Evolutionary conservation across 176 grass and related monocot genomes (phyloP).

Genomic region (Alopecurus myosuroides): DNA sequence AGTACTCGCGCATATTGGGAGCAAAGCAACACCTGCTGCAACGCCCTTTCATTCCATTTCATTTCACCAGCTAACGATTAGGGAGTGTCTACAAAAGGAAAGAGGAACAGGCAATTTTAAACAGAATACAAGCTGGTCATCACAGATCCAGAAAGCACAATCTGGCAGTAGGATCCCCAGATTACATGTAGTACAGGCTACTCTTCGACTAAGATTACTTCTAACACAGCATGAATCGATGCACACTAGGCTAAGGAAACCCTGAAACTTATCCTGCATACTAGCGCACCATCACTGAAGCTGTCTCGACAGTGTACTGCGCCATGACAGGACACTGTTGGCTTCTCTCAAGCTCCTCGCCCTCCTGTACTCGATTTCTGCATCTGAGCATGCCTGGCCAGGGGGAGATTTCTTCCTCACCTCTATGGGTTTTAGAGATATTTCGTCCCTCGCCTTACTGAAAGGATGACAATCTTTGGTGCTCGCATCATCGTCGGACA

Average conservation of each 20-base stretch:
- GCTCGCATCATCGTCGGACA: slow-evolving; percentile 6
- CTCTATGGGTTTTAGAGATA: slow-evolving; percentile 52
- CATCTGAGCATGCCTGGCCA: slow-evolving; percentile 79
- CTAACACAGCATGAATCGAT: slow-evolving; percentile 34
- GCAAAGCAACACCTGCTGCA: neutral
- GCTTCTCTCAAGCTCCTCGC: slow-evolving; percentile 97
- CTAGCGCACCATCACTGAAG: slow-evolving; percentile 41
- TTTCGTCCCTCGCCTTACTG: slow-evolving; percentile 45
- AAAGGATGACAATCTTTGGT: slow-evolving; percentile 55
- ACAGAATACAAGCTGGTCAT: slow-evolving; percentile 35
- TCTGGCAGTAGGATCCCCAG: slow-evolving; percentile 34
- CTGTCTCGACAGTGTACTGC: slow-evolving; percentile 61
- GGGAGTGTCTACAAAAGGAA: slow-evolving; percentile 32
- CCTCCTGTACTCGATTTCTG: slow-evolving; percentile 89
- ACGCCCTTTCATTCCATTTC: slow-evolving; percentile 34
- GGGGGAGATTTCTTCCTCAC: slow-evolving; percentile 56
- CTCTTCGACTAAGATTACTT: slow-evolving; percentile 30
- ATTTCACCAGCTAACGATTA: slow-evolving; percentile 21
- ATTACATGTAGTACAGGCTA: slow-evolving; percentile 29
- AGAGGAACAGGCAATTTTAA: slow-evolving; percentile 34
- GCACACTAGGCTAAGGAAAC: slow-evolving; percentile 38
- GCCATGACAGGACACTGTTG: slow-evolving; percentile 57
- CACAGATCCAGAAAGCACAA: slow-evolving; percentile 40
- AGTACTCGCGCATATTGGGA: neutral
- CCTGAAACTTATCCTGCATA: slow-evolving; percentile 39